Conservation (phyloP, 139 green algal genomes). For the Chlorella sp. region DNA sequence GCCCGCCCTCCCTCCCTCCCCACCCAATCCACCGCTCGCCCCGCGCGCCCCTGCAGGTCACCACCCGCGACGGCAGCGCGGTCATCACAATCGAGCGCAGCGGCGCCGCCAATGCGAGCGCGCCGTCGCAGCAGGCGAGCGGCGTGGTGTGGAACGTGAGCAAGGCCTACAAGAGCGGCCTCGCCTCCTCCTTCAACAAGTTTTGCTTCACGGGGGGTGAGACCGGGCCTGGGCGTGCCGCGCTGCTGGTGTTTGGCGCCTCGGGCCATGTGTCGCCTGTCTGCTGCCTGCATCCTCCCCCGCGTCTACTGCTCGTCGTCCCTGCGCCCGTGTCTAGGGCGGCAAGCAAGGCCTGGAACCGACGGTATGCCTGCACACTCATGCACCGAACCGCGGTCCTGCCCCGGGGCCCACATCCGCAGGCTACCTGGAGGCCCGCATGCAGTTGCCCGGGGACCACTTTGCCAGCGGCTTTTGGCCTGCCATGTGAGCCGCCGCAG, state of each 20-base stretch:
- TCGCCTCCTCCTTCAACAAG: slow-evolving; percentile 63
- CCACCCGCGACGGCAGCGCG: slow-evolving; percentile 7
- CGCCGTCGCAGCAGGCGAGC: slow-evolving; percentile 8
- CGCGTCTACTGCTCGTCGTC: no score
- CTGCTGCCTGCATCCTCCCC: no score
- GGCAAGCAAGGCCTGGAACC: no score
- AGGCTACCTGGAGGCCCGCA: slow-evolving; percentile 52
- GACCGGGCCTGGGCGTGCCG: background rate
- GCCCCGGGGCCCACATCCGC: no score
- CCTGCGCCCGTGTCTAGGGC: no score
- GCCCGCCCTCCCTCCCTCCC: no score
- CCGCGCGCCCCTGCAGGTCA: slow-evolving; percentile 12
- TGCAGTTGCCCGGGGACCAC: slow-evolving; percentile 52
- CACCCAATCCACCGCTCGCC: no score
- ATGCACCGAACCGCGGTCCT: no score
- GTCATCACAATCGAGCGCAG: slow-evolving; percentile 37
- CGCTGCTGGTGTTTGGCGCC: background rate
- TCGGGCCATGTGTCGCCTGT: no score
- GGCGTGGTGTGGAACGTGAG: slow-evolving; percentile 21
- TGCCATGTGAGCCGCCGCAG: no score
- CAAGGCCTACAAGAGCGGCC: slow-evolving; percentile 36
- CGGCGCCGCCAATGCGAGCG: background rate
- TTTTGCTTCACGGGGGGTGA: slow-evolving; percentile 52
- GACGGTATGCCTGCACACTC: no score
- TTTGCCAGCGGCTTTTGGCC: slow-evolving; percentile 50